phyloP scores from a whole-genome alignment of 2,329 filamentous ascomycete genomes.

The Rosellinia necatrix region DNA sequence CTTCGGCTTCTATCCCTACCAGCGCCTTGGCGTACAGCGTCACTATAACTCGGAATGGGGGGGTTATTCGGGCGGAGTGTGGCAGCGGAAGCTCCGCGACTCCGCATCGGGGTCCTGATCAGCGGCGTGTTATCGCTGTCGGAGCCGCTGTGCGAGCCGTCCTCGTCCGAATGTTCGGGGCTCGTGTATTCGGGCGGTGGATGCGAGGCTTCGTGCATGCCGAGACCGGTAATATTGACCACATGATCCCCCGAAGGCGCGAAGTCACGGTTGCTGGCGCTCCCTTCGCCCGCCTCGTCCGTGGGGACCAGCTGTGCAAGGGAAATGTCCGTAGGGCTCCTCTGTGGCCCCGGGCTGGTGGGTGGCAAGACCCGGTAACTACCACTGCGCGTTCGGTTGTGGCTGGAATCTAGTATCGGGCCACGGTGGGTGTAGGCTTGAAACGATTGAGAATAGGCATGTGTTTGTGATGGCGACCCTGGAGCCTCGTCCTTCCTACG shows the following conservation, averaged over 20 bases:
- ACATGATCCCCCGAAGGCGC: constrained; percentile 44
- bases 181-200: constrained; percentile 76
- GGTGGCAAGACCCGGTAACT: constrained; percentile 77
- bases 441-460: constrained; percentile 52
- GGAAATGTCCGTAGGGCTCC: constrained; percentile 95
- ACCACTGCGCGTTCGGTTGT: constrained; percentile 76
- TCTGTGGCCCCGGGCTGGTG: constrained; percentile 84
- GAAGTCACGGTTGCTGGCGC: constrained; percentile 45
- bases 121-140: constrained; percentile 61
- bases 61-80: constrained; percentile 52
- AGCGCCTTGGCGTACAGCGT: constrained; percentile 65
- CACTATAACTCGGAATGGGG: constrained; percentile 83
- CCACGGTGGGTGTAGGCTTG: constrained; percentile 47
- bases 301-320: constrained; percentile 79
- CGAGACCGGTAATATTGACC: constrained; percentile 46
- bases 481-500: constrained; percentile 62
- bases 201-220: constrained; percentile 60
- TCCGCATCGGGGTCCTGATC: constrained; percentile 53
- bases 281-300: constrained; percentile 75
- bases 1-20: constrained; percentile 52
- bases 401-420: constrained; percentile 60
- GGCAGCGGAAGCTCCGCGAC: constrained; percentile 54
- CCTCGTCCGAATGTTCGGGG: constrained; percentile 63
- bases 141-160: constrained; percentile 60
- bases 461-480: constrained; percentile 47